Base-by-base conservation (phyloP, 2,329 filamentous ascomycete species). In the Meredithiella fracta region DNA sequence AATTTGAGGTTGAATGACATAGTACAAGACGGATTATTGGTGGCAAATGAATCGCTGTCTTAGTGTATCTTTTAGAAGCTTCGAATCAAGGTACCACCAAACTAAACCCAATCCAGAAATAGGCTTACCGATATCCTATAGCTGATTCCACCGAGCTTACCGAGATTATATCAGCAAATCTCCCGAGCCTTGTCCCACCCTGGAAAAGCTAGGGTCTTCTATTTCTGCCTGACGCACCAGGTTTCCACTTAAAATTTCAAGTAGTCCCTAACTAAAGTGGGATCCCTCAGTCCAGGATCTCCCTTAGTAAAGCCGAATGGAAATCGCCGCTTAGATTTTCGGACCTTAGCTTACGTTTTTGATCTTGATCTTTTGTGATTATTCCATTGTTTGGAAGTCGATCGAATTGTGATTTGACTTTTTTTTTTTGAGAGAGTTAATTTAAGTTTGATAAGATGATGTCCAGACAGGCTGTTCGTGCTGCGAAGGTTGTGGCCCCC, bases 401-500 rank as follows among this genome's bases (percentile, higher is more conserved):
- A n/a, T n/a, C n/a, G n/a, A n/a, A n/a, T n/a, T n/a, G n/a, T n/a
- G 49, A 17, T 51, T 51, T 17, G 11, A 23, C 22, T 38, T 49
- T 29, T 26, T 49, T 49, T 8, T 25, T 22, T 26, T 49, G 14
- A 17, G 2, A n/a, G 15, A 17, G 49, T 11, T 37, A 14, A 3
- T 34, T 17, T 34, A 20, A 17, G 31, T 5, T 34, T 9, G 20
- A 42, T 22, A 59, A 56, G 40, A 80, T 80, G 77, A 70, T 80
- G 67, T 78, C 77, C 67, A 76, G 77, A 75, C 75, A 78, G 70
- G 71, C 70, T 61, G 69, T 77, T 65, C 65, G 74, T 69, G 76
- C 76, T 68, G 71, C 74, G 65, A 75, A 76, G 63, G 74, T 78
- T 67, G 75, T 83, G 70, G 73, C 83, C 68, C 76, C 79, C 64